Base-by-base conservation (phyloP, 208 protist species). In the Kentomonas sorsogonicus region DNA sequence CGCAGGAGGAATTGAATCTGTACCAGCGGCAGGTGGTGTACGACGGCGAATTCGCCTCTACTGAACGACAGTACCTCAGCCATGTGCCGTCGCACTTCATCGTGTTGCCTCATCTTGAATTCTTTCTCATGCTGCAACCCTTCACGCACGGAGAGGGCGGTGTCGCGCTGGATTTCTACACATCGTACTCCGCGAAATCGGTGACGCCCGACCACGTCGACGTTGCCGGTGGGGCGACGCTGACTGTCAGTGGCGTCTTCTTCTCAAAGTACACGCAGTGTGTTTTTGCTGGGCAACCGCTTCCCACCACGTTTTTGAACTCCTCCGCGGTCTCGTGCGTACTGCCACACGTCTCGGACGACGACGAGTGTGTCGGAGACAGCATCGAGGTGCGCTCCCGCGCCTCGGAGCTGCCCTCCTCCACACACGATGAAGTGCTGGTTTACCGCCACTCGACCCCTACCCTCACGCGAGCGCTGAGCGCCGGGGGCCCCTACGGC, bases 221-320 rank as follows among this genome's bases (percentile, higher is more conserved):
- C 38, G 46, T 31, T 1, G 7, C 41, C 3, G 75, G 66, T 5
- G 62, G 52, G 3, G 65, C 66, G 18, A 3, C 36, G 1, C 13
- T 82, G 27, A 70, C 56, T 0, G 53, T 82, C 7, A 33, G 0
- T 1, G 77, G 77, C 6, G 58, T 71, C 25, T 60, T 54, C 13
- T 66, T 83, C 23, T 16, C 34, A 1, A 3, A 27, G 6, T 34
- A 27, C 13, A 40, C 40, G 16, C 2, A 33, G 18, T 79, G 63
- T 29, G n/a, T 56, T 6, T 63, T 65, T 22, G 29, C 39, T 36
- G 38, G 9, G 7, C 23, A 3, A 0, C 25, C 25, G 7, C 23
- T 30, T 13, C 13, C 26, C 3, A 41, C 62, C 9, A 53, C 18
- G 23, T 23, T 51, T 26, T 0, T 60, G 25, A 62, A 60, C 54